Conservation (phyloP, 148 eudicot species). For the Nepenthes gracilis region DNA sequence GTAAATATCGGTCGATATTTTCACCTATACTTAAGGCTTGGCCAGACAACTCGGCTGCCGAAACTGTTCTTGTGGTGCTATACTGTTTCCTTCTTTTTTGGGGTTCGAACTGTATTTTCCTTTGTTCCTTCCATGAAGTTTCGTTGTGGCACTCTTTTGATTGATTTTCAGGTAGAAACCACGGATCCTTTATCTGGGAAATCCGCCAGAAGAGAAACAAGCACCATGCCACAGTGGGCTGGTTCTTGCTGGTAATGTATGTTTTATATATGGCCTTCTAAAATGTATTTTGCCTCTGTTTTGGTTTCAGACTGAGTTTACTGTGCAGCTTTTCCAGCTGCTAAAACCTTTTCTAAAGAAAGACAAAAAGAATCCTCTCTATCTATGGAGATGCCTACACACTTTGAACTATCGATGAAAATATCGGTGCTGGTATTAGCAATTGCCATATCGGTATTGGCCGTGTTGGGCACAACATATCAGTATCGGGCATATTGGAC, state of each 20-base stretch:
- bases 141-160: background rate
- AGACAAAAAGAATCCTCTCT: too few species aligned
- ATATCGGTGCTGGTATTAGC: too few species aligned
- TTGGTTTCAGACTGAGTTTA: background rate
- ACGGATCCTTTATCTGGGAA: slow-evolving; percentile 60
- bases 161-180: slow-evolving; percentile 52
- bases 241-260: slow-evolving; percentile 90
- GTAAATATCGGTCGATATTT: too few species aligned
- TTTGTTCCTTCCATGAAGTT: background rate
- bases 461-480: too few species aligned
- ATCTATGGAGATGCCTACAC: too few species aligned
- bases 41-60: background rate
- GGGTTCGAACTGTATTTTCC: background rate
- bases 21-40: too few species aligned
- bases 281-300: background rate
- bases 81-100: background rate
- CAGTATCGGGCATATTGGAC: too few species aligned
- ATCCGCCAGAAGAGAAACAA: slow-evolving; percentile 81
- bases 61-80: background rate
- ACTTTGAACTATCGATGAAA: too few species aligned
- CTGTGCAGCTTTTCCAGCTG: background rate
- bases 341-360: too few species aligned
- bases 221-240: slow-evolving; percentile 99
- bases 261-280: background rate
- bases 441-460: too few species aligned